Evolutionary conservation across 2,329 filamentous ascomycete species (phyloP).

Genomic region (Penicillium decumbens): DNA sequence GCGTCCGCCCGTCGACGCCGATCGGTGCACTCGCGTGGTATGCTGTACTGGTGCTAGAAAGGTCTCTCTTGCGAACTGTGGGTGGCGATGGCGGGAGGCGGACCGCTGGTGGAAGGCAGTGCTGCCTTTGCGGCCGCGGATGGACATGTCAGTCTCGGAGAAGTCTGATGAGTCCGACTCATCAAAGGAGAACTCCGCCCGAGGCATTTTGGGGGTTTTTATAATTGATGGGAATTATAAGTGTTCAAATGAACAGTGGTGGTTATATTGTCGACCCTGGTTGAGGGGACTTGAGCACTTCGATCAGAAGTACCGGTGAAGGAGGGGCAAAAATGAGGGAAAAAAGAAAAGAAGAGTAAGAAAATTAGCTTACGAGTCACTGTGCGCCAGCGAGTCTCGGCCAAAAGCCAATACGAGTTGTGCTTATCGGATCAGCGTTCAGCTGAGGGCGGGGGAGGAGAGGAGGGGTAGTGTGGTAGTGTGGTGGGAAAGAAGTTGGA

Average conservation of each 20-base stretch:
- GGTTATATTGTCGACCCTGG: neutral
- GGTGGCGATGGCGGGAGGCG: conserved; percentile 30
- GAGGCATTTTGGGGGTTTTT: conserved; percentile 16
- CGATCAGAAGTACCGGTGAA: neutral
- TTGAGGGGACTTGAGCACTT: conserved; percentile 1
- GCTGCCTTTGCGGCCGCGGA: conserved; percentile 22
- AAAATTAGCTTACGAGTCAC: neutral
- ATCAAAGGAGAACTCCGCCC: conserved; percentile 10
- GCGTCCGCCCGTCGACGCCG: conserved; percentile 34
- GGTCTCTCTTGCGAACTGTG: conserved; percentile 20
- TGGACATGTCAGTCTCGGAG: conserved; percentile 36
- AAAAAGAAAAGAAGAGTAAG: conserved; percentile 5
- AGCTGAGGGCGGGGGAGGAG: conserved; percentile 8
- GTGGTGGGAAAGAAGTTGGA: neutral
- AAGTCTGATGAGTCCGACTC: conserved; percentile 30
- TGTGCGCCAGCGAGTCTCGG: neutral
- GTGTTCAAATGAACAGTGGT: conserved; percentile 22
- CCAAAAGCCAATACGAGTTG: conserved; percentile 9
- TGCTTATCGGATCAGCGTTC: conserved; percentile 4
- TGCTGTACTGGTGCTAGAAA: conserved; percentile 27
- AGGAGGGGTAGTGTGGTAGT: neutral
- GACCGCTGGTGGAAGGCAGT: conserved; percentile 29
- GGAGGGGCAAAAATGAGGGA: conserved; percentile 2
- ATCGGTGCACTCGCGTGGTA: conserved; percentile 28
- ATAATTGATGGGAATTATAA: conserved; percentile 28